Conservation (phyloP, 495 filamentous ascomycete species). For the Penicillium canescens region DNA sequence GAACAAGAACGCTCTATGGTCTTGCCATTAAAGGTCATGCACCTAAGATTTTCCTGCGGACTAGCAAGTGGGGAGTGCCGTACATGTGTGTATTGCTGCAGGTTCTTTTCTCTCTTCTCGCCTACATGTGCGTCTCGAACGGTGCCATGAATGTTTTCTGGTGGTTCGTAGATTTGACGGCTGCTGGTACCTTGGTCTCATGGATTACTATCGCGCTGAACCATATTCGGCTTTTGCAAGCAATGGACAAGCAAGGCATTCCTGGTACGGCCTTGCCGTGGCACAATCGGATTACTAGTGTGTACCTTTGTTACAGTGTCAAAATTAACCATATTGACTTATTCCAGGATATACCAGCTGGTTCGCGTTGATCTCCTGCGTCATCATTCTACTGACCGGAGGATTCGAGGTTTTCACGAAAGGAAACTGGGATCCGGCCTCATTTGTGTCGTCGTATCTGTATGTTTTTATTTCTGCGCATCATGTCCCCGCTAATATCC, state of each 20-base stretch:
- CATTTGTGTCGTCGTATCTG: slow-evolving; percentile 41
- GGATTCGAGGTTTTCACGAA: slow-evolving; percentile 60
- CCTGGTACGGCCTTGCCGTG: slow-evolving; percentile 49
- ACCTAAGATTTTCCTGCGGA: slow-evolving; percentile 51
- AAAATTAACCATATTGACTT: neutral
- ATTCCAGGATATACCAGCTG: slow-evolving; percentile 51
- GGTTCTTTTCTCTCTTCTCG: slow-evolving; percentile 53
- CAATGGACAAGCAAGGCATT: slow-evolving; percentile 49
- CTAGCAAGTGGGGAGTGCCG: slow-evolving; percentile 61
- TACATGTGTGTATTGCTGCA: slow-evolving; percentile 57
- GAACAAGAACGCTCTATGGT: slow-evolving; percentile 48
- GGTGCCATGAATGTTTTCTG: slow-evolving; percentile 59
- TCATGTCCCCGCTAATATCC: neutral
- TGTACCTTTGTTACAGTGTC: neutral
- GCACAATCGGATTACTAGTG: slow-evolving; percentile 38
- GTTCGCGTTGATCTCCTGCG: slow-evolving; percentile 50
- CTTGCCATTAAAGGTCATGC: slow-evolving; percentile 47
- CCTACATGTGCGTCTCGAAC: slow-evolving; percentile 58
- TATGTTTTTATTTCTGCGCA: slow-evolving; percentile 9
- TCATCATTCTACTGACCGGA: slow-evolving; percentile 56
- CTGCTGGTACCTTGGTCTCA: slow-evolving; percentile 54
- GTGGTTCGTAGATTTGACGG: slow-evolving; percentile 59
- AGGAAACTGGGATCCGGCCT: slow-evolving; percentile 35
- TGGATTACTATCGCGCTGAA: slow-evolving; percentile 57
- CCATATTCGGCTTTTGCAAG: slow-evolving; percentile 58